Base-by-base conservation (phyloP, 1,284 basidiomycete species). In the Pascua guehoae region DNA sequence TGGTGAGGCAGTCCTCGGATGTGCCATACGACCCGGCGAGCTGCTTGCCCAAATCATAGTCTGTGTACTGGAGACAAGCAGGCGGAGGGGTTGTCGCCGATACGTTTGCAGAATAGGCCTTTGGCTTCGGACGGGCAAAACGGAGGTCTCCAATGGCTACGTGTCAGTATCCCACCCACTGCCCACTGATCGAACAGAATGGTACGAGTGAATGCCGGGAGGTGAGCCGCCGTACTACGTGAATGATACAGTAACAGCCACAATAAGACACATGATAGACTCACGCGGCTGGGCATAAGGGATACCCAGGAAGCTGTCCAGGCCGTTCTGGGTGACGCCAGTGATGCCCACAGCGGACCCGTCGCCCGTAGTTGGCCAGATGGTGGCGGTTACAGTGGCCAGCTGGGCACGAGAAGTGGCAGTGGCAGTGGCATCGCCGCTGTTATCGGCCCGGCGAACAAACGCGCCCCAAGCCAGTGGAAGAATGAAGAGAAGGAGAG, bases 111-210 rank as follows among this genome's bases (percentile, higher is more conserved):
- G 65, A 65, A 54, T 70, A 69, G 5, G 47, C 40, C 14, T 52
- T 37, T 1, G 47, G 17, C 32, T 66, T 50, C 10, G 74, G 73
- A 14, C 65, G 47, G 2, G 57, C 72, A 65, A 86, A 81, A 3
- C 84, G 72, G 0, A 69, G 57, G n/a, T 61, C 55, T 1, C 63
- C 68, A 18, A 81, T 72, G 2, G 87, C 86, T 16, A 12, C 8
- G 1, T 5, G 47, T 55, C 37, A 52, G 53, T 24, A 12, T 17
- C 10, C 24, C 18, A 61, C 8, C 15, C 36, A 16, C 1, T 24
- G 24, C 4, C 12, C 37, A 8, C 5, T 11, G 12, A n/a, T 12
- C 3, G 15, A 10, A 12, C 40, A 32, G 8, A 38, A 15, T 1
- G 39, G 16, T 14, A 32, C 24, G 9, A 9, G 7, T 9, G n/a